A percentile compares a stretch with the other conserved stretches of the same genome.
These are phyloP conservation scores for Umbelopsis vinacea DNA, from an alignment of 192 early-diverging fungal genomes.

Conservation along the genomic window DNA sequence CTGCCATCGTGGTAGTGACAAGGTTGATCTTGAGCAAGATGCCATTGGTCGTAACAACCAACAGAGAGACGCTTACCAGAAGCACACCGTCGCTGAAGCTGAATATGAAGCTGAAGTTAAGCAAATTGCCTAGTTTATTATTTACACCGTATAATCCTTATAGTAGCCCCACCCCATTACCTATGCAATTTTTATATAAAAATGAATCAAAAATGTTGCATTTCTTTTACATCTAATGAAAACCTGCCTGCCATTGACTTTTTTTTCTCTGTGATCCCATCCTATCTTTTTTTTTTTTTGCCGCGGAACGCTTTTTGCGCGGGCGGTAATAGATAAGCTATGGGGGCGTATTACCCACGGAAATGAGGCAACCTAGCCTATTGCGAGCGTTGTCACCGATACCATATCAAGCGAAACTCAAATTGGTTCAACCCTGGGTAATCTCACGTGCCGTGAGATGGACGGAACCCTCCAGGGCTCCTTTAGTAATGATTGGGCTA, in stretches of 20 bases:
- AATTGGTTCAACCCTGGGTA: no score
- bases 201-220: neutral
- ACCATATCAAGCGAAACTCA: no score
- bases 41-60: conserved; percentile 22
- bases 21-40: conserved; percentile 38
- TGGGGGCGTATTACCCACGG: no score
- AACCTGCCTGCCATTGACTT: no score
- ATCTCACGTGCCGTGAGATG: no score
- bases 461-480: no score
- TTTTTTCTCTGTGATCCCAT: no score
- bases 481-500: neutral
- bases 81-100: neutral
- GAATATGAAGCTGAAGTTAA: conserved; percentile 27
- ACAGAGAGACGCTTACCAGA: conserved; percentile 4
- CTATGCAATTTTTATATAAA: neutral
- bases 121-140: neutral
- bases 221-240: neutral
- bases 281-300: no score
- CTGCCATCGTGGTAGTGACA: conserved; percentile 59
- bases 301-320: no score
- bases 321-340: no score
- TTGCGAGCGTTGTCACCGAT: no score
- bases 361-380: no score
- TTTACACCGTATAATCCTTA: neutral
- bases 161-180: neutral